Base-by-base conservation (phyloP, 768 basidiomycete genomes). In the Tylopilus felleus region DNA sequence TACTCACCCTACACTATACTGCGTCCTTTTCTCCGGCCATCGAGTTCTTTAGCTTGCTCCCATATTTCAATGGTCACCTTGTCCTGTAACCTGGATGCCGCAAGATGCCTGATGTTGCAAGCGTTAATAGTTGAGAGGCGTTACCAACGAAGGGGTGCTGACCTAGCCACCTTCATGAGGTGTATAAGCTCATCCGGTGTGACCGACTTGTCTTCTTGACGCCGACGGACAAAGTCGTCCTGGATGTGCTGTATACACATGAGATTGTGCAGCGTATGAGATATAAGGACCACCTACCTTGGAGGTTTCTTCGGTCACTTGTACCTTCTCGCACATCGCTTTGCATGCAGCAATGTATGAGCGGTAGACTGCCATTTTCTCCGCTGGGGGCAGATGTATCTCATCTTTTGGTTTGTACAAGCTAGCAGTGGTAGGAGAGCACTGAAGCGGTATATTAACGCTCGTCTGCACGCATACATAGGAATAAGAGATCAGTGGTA, bases 141-240 rank as follows among this genome's bases (percentile, higher is more conserved):
- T 22, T 48, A 19, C 23, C 17, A 38, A 25, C 10, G 23, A 40
- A 42, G 14, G 21, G 23, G 23, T 47, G 63, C 79, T 49, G 41
- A 91, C 90, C 84, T 84, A 27, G 88, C 83, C 16, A 88, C 65
- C 40, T 79, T 78, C 81, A 92, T 87, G 48, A 81, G 72, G 48
- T 78, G 79, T 52, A 88, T 78, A 47, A 93, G 73, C 55, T 88
- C 82, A 21, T 90, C 83, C 1, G 83, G 71, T 22, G 80, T 76
- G 19, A 74, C 65, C 13, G 66, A 68, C 14, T 61, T 65, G 50
- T 75, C 64, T 41, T 68, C 64, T 64, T 75, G 74, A 46, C 79
- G 68, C 47, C 72, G 70, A 52, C 60, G 65, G 25, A 80, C 86
- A 63, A 92, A 93, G 52, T 90, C 87, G 6, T 85, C 78, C 75